Conservation (phyloP, 306 rosid species). For the Vicia faba region DNA sequence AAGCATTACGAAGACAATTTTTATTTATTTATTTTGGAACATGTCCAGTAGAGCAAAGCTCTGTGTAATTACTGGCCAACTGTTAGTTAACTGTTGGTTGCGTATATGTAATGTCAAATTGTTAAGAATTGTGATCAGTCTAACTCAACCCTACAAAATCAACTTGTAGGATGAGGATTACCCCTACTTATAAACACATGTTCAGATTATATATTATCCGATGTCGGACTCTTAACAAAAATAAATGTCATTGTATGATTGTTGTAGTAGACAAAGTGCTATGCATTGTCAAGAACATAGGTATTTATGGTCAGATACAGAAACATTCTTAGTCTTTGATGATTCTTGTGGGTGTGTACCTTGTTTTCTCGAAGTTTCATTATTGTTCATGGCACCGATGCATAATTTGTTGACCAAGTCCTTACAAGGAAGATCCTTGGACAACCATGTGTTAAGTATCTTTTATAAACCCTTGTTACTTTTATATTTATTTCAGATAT, state of each 20-base stretch:
- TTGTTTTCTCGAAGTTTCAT: not conserved
- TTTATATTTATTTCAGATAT: conserved; percentile 10
- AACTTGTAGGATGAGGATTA: no score
- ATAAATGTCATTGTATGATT: no score
- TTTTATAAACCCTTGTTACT: conserved; percentile 15
- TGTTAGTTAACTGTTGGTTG: conserved; percentile 15
- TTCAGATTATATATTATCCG: not conserved
- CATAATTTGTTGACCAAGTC: conserved; percentile 18
- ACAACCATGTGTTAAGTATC: conserved; percentile 13
- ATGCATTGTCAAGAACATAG: conserved; percentile 11
- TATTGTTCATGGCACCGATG: conserved; percentile 4
- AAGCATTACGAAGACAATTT: not conserved
- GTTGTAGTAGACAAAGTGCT: not conserved
- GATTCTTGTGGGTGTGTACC: not conserved
- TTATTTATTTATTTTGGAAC: conserved; percentile 1
- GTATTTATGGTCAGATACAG: conserved; percentile 5
- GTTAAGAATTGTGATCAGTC: no score
- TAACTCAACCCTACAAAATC: no score
- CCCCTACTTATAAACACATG: no score
- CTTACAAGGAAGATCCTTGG: conserved; percentile 3
- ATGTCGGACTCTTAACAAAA: no score
- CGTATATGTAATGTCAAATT: conserved; percentile 10
- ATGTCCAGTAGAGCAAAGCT: conserved; percentile 14
- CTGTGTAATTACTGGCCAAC: not conserved
- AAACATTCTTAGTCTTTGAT: not conserved